A percentile compares a stretch with the other conserved stretches of the same genome.
phyloP scores from a whole-genome alignment of 2,329 filamentous ascomycete genomes.

The Penicillium hesseltinei region DNA sequence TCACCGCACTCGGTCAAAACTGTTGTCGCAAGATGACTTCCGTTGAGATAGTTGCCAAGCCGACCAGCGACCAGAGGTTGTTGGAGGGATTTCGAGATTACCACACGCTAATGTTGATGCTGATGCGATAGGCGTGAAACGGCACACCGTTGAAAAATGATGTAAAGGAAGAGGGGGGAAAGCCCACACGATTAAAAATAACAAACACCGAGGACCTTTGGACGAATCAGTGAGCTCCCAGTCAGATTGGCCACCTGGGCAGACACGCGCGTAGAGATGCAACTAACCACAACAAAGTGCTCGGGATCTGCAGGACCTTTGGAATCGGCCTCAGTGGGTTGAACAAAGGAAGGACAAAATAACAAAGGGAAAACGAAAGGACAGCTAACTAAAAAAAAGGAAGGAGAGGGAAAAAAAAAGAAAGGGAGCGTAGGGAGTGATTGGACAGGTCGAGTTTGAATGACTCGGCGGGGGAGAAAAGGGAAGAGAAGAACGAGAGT shows the following conservation, averaged over 20 bases:
- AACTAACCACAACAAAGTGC: slow-evolving; percentile 17
- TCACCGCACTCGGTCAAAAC: slow-evolving; percentile 12
- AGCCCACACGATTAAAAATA: slow-evolving; percentile 8
- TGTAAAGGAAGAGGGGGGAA: slow-evolving; percentile 12
- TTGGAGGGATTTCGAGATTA: slow-evolving; percentile 8
- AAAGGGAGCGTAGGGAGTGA: slow-evolving; percentile 24
- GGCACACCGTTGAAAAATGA: slow-evolving; percentile 14
- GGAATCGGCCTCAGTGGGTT: neutral
- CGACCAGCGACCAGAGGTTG: slow-evolving; percentile 33
- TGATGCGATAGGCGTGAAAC: slow-evolving; percentile 11
- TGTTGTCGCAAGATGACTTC: slow-evolving; percentile 6
- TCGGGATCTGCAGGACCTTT: slow-evolving; percentile 9
- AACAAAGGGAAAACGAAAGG: slow-evolving; percentile 4
- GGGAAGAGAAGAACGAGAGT: slow-evolving; percentile 18
- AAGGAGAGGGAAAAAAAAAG: slow-evolving; percentile 3
- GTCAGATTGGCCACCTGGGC: slow-evolving; percentile 10
- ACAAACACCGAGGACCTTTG: slow-evolving; percentile 17
- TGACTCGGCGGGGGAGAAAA: slow-evolving; percentile 37
- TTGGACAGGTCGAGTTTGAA: slow-evolving; percentile 28
- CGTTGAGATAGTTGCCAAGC: slow-evolving; percentile 21
- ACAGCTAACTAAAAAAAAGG: slow-evolving; percentile 9
- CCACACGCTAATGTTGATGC: slow-evolving; percentile 9
- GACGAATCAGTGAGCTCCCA: slow-evolving; percentile 17
- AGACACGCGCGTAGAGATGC: slow-evolving; percentile 16
- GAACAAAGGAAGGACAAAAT: slow-evolving; percentile 13